Evolutionary conservation across 1,284 basidiomycete species (phyloP), one percentile per base, ranked within the genome.

Genomic region (Porodaedalea pini): DNA sequence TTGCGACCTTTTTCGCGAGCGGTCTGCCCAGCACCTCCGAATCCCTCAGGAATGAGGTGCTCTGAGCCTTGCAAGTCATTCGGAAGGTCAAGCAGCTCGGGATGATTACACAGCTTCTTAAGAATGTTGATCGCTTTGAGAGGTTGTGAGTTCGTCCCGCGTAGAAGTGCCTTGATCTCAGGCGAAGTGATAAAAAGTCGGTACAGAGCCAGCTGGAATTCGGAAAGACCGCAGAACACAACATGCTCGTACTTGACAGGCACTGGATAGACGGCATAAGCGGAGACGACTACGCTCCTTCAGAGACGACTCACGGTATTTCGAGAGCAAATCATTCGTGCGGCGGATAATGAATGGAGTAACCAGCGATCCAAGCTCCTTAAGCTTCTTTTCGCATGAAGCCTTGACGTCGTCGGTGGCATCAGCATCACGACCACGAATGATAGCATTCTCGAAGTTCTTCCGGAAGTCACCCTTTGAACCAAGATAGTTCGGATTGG

Each of bases 231-330:
- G 71, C 96, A 98, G 73, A 99, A 99, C 1, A 99, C 97, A 63
- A 99, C 97, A 62, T 98, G 94, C 72, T 99, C 96, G 75, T 99
- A 98, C 71, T 99, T 99, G 75, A 99, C 93, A 2, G 96, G 96
- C 43, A 99, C 94, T 97, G 64, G 37, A 19, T 3, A 31, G 13
- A 4, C 39, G 27, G 11, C 25, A 37, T 51, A 50, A 27, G 21
- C 55, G 37, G 25, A 31, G 29, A 29, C n/a, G 15, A 47, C 29
- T 40, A 50, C 15, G 56, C 37, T 43, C 7, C 17, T 40, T 39
- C 55, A 51, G 40, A 21, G 45, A 17, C 13, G 51, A 83, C 92
- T 63, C 61, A 95, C 94, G 71, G 68, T 99, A 99, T 75, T 99
- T 99, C 32, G 94, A 97, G 21, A 99, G 79, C 19, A 99, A 75